Evolutionary conservation across 2,329 filamentous ascomycete genomes (phyloP).

Genomic region (Sporothrix dimorphospora): DNA sequence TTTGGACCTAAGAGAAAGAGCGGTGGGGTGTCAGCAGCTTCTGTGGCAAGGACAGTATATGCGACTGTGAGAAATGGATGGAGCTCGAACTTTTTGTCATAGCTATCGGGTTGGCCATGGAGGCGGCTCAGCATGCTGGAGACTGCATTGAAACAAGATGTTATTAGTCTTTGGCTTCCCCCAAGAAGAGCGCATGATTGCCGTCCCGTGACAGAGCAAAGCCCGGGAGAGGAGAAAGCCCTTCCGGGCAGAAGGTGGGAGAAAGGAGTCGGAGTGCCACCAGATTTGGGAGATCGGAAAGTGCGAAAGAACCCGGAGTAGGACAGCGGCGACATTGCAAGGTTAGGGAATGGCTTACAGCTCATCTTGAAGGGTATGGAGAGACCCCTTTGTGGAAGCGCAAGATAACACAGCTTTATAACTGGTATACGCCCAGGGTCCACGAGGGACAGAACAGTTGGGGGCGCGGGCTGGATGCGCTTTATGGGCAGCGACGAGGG

Average conservation of each 20-base stretch:
- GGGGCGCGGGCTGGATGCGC: not conserved
- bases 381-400: not conserved
- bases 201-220: not conserved
- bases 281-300: not conserved
- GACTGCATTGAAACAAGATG: constrained; percentile 55
- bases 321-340: not conserved
- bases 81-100: constrained; percentile 85
- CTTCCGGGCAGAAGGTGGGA: not conserved
- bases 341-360: constrained; percentile 26
- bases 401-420: not conserved
- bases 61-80: not conserved
- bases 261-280: not conserved
- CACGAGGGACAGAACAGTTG: not conserved
- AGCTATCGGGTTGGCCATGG: constrained; percentile 94
- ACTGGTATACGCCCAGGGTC: not conserved
- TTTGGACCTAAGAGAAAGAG: constrained; percentile 62
- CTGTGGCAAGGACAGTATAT: not conserved
- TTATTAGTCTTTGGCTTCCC: not conserved
- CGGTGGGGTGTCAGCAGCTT: not conserved
- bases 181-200: not conserved
- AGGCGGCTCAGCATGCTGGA: constrained; percentile 92
- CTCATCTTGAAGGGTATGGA: constrained; percentile 29
- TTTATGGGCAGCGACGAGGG: not conserved
- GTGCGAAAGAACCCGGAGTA: not conserved
- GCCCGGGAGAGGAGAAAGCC: too few species aligned